A percentile compares a stretch with the other conserved stretches of the same genome.
Evolutionary conservation across 192 early-diverging fungal genomes (phyloP).

Genomic region (Backusella circina): DNA sequence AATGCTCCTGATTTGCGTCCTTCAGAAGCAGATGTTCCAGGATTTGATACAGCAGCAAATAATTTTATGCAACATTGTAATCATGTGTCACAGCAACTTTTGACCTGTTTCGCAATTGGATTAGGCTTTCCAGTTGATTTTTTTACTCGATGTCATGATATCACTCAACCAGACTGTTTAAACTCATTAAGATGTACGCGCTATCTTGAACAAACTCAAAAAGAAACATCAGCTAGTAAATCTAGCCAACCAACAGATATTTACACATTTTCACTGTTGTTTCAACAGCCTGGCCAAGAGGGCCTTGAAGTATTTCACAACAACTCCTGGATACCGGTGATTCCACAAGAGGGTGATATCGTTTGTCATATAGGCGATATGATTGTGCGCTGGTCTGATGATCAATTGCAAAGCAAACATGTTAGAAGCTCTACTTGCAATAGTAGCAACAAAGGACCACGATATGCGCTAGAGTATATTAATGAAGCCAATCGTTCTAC

Average conservation of each 20-base stretch:
- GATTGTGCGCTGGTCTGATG: constrained; percentile 36
- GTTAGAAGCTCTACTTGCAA: constrained; percentile 14
- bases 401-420: constrained; percentile 26
- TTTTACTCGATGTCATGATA: constrained; percentile 28
- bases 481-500: constrained; percentile 24
- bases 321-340: constrained; percentile 15
- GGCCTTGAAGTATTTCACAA: constrained; percentile 18
- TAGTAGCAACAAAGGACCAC: constrained; percentile 10
- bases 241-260: constrained; percentile 5
- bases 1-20: constrained; percentile 21
- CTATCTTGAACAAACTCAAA: neutral
- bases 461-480: constrained; percentile 24
- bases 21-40: constrained; percentile 18
- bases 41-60: constrained; percentile 10
- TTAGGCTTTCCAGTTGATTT: constrained; percentile 30
- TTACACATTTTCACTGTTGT: constrained; percentile 22
- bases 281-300: constrained; percentile 19
- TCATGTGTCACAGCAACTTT: constrained; percentile 21
- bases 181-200: constrained; percentile 22
- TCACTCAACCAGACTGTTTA: constrained; percentile 23
- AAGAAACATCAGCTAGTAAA: neutral
- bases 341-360: constrained; percentile 22
- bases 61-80: constrained; percentile 27
- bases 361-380: constrained; percentile 36
- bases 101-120: constrained; percentile 23